Evolutionary conservation across 139 green algal genomes (phyloP).

Genomic region (Closterium sp.): DNA sequence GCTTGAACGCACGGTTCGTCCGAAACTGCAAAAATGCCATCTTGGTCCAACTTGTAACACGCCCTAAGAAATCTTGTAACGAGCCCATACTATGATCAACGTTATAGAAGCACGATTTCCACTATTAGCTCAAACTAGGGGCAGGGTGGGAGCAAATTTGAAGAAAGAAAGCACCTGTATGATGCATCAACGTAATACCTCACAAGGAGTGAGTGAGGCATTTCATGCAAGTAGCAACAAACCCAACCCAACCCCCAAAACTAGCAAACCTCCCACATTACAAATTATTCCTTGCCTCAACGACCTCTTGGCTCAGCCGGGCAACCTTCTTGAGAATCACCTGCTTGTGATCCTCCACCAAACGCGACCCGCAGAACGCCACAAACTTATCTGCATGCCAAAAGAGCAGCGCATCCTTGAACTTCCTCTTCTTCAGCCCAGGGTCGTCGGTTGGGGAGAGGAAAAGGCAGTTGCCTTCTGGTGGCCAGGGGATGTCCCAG

Average conservation of each 20-base stretch:
- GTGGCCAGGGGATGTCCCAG: constrained; percentile 9
- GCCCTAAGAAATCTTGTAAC: no score
- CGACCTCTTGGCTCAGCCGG: not conserved
- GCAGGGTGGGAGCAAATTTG: no score
- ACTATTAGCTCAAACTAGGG: no score
- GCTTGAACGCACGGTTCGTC: no score
- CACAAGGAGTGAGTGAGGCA: not conserved
- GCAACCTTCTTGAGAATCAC: not conserved
- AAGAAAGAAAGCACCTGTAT: no score
- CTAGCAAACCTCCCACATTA: not conserved
- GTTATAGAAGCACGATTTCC: no score
- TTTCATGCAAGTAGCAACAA: not conserved
- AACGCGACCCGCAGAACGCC: not conserved
- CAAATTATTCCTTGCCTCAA: not conserved
- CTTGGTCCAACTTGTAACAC: no score
- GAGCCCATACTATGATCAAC: no score
- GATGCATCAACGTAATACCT: not conserved
- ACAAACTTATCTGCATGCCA: constrained; percentile 9
- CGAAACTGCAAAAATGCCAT: no score
- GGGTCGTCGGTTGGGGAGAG: not conserved
- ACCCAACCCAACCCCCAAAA: not conserved
- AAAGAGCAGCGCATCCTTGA: constrained; percentile 1
- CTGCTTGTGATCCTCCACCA: not conserved
- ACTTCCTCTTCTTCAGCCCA: constrained; percentile 4
- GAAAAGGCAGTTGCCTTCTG: constrained; percentile 1